These are phyloP conservation scores for Globisporangium paroecandrum DNA, from an alignment of 352 stramenopile genomes.

Conservation along the genomic window DNA sequence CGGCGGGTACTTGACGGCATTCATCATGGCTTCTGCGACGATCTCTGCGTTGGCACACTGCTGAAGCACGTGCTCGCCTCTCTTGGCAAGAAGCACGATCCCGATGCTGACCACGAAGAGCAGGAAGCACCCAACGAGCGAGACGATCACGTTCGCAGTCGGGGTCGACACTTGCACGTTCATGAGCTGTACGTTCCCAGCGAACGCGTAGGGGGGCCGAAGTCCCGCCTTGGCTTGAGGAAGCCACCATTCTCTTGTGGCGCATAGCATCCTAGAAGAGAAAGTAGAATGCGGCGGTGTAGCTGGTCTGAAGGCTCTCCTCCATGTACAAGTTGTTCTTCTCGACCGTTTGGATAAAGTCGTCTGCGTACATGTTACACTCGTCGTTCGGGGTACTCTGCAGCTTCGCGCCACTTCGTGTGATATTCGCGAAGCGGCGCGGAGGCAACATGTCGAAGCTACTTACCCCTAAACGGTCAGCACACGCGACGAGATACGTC, in stretches of 20 bases:
- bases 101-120: background rate
- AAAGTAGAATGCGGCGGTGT: slow-evolving; percentile 33
- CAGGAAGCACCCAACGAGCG: background rate
- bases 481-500: too few species aligned
- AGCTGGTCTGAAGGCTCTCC: slow-evolving; percentile 29
- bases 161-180: background rate
- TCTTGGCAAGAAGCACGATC: background rate
- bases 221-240: too few species aligned
- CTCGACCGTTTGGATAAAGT: too few species aligned
- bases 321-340: slow-evolving; percentile 30
- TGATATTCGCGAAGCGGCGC: too few species aligned
- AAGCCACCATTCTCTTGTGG: too few species aligned
- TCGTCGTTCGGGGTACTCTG: too few species aligned
- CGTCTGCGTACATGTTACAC: too few species aligned
- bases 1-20: slow-evolving; percentile 9
- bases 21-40: slow-evolving; percentile 9
- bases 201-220: background rate
- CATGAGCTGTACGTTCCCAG: background rate
- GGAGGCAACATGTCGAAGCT: too few species aligned
- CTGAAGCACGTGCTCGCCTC: background rate
- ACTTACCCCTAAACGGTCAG: too few species aligned
- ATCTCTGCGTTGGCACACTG: slow-evolving; percentile 6
- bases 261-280: slow-evolving; percentile 33
- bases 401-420: too few species aligned
- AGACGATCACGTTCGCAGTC: background rate